Evolutionary conservation across 805 yeast genomes (phyloP), one percentile per base, ranked within the genome.

Genomic region (Suhomyces canberraensis): DNA sequence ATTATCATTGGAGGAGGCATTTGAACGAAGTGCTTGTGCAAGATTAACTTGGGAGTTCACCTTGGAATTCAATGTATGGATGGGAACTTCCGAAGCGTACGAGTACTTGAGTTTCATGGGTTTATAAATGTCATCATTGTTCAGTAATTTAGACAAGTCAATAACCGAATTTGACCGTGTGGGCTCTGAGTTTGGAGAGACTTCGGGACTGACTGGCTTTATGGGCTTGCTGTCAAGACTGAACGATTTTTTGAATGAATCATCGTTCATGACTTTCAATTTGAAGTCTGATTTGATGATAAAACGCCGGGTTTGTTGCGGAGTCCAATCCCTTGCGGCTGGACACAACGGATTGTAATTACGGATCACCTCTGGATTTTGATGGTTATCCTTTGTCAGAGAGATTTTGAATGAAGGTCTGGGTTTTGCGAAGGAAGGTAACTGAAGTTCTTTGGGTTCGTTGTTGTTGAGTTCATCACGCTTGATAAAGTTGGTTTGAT

Each of bases 401-500:
- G 52, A 50, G 29, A 61, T 46, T 21, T 62, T 60, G 42, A 65
- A 65, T 4, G 69, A 64, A 1, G 68, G 60, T 16, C 71, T 39
- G 4, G 69, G 65, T 19, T 50, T 44, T 15, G 51, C 58, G 18
- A 16, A 33, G 14, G 25, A 21, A 8, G 39, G 36, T 33, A 41
- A 14, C 20, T 28, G 29, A 36, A 25, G 39, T 40, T 17, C 21
- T 16, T 8, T 39, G 4, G 31, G 29, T 24, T 34, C 31, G 11
- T 11, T 11, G 19, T 18, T 19, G 22, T 47, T 44, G 42, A 60
- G 32, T 29, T 65, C 69, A 25, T 63, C 60, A 27, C 56, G 51
- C 40, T 61, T 64, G 34, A 68, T 56, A 47, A 68, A 68, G 41
- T 66, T 67, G 11, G 73, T 68, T 36, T 67, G 64, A 41, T 68